Conservation (phyloP, 192 early-diverging fungal species). For the Coemansia sp. region DNA sequence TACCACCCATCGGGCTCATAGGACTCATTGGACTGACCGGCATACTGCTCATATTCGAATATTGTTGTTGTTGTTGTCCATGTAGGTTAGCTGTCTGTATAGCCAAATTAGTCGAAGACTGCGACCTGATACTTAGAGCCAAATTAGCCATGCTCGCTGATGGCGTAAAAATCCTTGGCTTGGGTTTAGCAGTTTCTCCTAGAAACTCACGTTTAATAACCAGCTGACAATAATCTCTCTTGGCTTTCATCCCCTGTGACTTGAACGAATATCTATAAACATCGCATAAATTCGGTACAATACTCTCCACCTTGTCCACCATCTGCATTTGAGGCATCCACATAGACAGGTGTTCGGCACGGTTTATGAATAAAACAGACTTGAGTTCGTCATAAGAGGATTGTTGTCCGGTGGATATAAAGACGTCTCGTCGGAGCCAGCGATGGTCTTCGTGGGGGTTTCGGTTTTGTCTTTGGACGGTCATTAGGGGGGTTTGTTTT, state of each 20-base stretch:
- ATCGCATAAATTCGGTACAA: constrained; percentile 42
- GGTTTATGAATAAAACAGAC: constrained; percentile 18
- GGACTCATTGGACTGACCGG: constrained; percentile 11
- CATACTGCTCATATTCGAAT: not conserved
- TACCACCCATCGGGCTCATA: not conserved
- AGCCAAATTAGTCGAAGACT: constrained; percentile 28
- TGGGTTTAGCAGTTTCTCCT: constrained; percentile 18
- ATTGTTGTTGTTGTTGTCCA: not conserved
- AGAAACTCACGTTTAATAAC: constrained; percentile 44
- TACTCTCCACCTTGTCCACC: constrained; percentile 17
- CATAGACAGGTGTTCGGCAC: constrained; percentile 20
- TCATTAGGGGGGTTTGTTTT: constrained; percentile 13
- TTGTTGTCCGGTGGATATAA: not conserved
- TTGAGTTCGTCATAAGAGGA: constrained; percentile 37
- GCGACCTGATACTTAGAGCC: constrained; percentile 20
- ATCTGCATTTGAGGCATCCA: constrained; percentile 36
- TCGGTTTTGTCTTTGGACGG: constrained; percentile 46
- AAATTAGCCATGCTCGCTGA: constrained; percentile 43
- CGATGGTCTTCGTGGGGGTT: constrained; percentile 47
- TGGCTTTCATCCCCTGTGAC: constrained; percentile 35
- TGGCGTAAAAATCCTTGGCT: constrained; percentile 47
- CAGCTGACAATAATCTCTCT: constrained; percentile 50
- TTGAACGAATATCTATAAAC: constrained; percentile 18
- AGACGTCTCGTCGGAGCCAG: constrained; percentile 41
- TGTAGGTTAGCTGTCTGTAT: not conserved